phyloP scores from a whole-genome alignment of 169 alveolate genomes.

The Cryptosporidium meleagridis region DNA sequence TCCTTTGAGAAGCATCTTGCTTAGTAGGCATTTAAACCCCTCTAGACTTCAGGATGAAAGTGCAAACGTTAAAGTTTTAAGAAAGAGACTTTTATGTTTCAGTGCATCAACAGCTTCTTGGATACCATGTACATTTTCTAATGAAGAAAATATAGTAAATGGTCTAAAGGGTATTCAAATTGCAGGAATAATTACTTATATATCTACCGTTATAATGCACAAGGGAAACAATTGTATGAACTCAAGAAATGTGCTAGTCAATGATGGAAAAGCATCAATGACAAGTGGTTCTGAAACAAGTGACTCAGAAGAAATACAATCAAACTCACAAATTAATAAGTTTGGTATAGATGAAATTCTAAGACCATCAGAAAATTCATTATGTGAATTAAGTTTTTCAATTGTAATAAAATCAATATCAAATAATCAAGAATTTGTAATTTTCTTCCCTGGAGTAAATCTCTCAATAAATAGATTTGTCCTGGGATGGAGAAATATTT shows the following conservation, averaged over 20 bases:
- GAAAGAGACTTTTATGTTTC: constrained; percentile 41
- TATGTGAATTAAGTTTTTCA: constrained; percentile 16
- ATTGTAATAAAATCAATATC: background rate
- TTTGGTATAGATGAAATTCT: constrained; percentile 9
- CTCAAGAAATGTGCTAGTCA: background rate
- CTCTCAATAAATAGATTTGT: constrained; percentile 25
- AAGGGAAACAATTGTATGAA: background rate
- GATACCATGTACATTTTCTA: background rate
- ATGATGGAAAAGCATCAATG: background rate
- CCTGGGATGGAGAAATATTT: constrained; percentile 34
- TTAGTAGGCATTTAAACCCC: background rate
- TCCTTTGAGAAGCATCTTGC: constrained; percentile 42
- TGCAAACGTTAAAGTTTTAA: background rate
- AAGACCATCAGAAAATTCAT: background rate
- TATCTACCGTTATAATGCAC: constrained; percentile 23
- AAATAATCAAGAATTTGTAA: background rate
- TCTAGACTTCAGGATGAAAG: background rate
- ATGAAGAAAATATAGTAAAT: background rate
- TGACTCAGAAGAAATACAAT: background rate
- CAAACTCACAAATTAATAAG: background rate
- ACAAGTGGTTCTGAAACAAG: background rate
- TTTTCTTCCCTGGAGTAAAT: constrained; percentile 38
- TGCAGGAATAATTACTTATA: background rate
- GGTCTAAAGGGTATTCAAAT: background rate
- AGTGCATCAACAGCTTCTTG: constrained; percentile 23